phyloP scores from a whole-genome alignment of 805 yeast species.

The Hanseniaspora vineae region DNA sequence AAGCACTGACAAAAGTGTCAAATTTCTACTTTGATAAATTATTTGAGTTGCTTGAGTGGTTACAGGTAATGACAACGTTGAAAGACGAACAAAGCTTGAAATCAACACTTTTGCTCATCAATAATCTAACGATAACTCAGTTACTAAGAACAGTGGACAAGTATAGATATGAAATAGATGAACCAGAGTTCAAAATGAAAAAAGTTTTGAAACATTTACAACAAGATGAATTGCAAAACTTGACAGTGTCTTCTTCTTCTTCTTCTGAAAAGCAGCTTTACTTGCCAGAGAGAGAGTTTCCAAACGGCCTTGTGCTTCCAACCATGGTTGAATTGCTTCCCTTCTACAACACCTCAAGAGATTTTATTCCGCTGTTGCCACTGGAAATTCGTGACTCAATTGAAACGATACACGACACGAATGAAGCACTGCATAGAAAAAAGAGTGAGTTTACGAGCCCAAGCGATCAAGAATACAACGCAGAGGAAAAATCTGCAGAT shows the following conservation, averaged over 20 bases:
- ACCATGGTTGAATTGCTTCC: constrained; percentile 58
- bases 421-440: constrained; percentile 13
- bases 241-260: no score
- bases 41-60: constrained; percentile 75
- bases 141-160: constrained; percentile 55
- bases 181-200: constrained; percentile 44
- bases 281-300: constrained; percentile 38
- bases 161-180: constrained; percentile 78
- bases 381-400: constrained; percentile 54
- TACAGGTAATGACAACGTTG: constrained; percentile 71
- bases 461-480: constrained; percentile 9
- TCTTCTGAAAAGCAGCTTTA: constrained; percentile 14
- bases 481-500: constrained; percentile 7
- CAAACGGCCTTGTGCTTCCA: constrained; percentile 54
- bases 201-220: constrained; percentile 2
- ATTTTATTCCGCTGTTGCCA: constrained; percentile 64
- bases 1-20: constrained; percentile 51
- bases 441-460: constrained; percentile 6
- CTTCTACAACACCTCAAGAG: constrained; percentile 37
- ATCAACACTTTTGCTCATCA: constrained; percentile 39
- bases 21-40: constrained; percentile 57
- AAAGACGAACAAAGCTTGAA: constrained; percentile 51
- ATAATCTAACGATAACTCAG: constrained; percentile 53
- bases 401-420: constrained; percentile 49
- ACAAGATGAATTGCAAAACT: constrained; percentile 2